These are phyloP conservation scores for Mollisia scopiformis DNA, from an alignment of 2,329 filamentous ascomycete genomes.

Conservation along the genomic window DNA sequence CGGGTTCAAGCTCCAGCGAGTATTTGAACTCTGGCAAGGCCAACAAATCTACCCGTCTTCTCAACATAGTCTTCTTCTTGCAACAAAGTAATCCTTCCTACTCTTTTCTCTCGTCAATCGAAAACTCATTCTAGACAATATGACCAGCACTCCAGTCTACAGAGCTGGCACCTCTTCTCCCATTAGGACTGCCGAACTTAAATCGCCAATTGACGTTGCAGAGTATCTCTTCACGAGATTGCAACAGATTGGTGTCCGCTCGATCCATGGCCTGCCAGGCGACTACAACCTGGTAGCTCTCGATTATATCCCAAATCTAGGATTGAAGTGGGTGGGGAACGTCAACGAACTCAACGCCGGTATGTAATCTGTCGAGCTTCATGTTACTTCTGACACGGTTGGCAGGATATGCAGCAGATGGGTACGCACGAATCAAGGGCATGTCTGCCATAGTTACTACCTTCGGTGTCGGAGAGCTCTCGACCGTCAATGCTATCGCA, in stretches of 20 bases:
- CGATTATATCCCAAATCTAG: constrained; percentile 63
- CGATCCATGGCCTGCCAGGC: constrained; percentile 70
- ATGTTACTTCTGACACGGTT: neutral
- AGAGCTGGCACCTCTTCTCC: constrained; percentile 27
- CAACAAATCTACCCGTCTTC: neutral
- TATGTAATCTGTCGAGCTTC: constrained; percentile 37
- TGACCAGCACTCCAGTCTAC: constrained; percentile 23
- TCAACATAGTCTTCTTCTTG: neutral
- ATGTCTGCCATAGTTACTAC: constrained; percentile 74
- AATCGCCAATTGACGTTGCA: constrained; percentile 55
- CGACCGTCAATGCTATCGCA: constrained; percentile 72
- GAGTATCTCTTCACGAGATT: constrained; percentile 71
- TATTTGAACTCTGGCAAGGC: neutral
- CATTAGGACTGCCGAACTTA: constrained; percentile 44
- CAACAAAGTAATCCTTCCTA: constrained; percentile 1
- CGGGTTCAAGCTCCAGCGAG: neutral
- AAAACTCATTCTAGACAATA: constrained; percentile 29
- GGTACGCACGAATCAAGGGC: constrained; percentile 74
- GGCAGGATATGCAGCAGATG: constrained; percentile 76
- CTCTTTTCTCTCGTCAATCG: constrained; percentile 36
- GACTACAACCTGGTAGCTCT: constrained; percentile 74
- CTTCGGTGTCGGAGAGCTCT: constrained; percentile 76
- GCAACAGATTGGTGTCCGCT: constrained; percentile 64
- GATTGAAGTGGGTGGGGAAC: constrained; percentile 68
- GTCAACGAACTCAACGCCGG: constrained; percentile 76